A percentile compares a stretch with the other conserved stretches of the same genome.
Evolutionary conservation across 2,329 filamentous ascomycete species (phyloP).

Genomic region (Fusarium sp.): DNA sequence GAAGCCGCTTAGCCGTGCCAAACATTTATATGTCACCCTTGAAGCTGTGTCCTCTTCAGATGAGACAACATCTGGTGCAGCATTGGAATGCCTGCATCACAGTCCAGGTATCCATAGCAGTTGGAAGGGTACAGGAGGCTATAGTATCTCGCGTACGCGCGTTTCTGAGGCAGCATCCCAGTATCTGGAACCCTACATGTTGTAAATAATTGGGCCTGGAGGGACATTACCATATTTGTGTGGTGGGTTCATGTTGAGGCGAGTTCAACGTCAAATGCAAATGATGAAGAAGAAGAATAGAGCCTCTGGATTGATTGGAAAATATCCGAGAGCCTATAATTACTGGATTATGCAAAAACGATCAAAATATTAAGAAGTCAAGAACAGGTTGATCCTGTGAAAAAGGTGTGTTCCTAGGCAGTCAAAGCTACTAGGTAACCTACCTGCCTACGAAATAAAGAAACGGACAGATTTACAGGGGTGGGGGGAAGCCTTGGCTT

Average conservation of each 20-base stretch:
- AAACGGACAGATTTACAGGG: neutral
- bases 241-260: constrained; percentile 7
- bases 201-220: constrained; percentile 31
- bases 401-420: neutral
- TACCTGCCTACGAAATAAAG: too few species aligned
- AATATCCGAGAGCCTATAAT: neutral
- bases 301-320: neutral
- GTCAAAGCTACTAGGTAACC: too few species aligned
- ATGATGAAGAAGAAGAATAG: neutral
- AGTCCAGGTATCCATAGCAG: neutral
- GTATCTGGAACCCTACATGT: constrained; percentile 16
- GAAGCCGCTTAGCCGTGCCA: constrained; percentile 13
- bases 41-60: neutral
- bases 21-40: neutral
- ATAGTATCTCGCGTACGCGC: constrained; percentile 16
- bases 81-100: neutral
- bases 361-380: neutral
- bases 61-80: neutral
- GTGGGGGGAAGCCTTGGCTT: constrained; percentile 3
- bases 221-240: neutral
- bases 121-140: neutral
- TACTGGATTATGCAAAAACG: neutral
- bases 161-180: constrained; percentile 15
- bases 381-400: too few species aligned
- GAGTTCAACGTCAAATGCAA: neutral